Evolutionary conservation across 805 yeast genomes (phyloP).

Genomic region (Candida easanensis): DNA sequence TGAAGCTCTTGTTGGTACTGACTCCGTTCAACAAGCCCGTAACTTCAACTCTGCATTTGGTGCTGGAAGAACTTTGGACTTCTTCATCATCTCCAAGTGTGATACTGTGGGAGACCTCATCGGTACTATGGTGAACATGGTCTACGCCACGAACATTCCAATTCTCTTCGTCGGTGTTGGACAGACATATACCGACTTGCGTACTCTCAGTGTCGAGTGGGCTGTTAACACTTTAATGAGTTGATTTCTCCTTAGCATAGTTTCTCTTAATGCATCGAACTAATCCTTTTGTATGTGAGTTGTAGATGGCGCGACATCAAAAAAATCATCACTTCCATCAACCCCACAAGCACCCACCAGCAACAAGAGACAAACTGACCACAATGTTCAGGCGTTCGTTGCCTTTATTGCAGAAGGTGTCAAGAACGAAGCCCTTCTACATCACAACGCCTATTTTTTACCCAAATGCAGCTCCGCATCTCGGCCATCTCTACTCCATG

Average conservation of each 20-base stretch:
- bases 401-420: conserved; percentile 6
- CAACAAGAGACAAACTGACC: background rate
- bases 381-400: conserved; percentile 10
- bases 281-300: no score
- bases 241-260: no score
- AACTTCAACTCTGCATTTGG: conserved; percentile 95
- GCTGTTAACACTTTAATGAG: conserved; percentile 84
- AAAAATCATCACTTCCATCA: no score
- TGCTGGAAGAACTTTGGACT: conserved; percentile 72
- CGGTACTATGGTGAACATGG: conserved; percentile 97
- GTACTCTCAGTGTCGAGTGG: conserved; percentile 87
- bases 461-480: conserved; percentile 92
- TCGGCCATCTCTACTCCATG: conserved; percentile 92
- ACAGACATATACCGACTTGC: conserved; percentile 91
- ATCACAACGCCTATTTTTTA: conserved; percentile 93
- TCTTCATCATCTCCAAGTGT: conserved; percentile 89
- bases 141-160: conserved; percentile 92
- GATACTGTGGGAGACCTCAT: conserved; percentile 97
- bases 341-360: no score
- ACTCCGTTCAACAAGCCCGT: conserved; percentile 91
- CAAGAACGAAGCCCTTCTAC: conserved; percentile 30
- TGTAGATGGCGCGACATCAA: no score
- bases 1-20: conserved; percentile 96
- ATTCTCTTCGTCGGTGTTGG: conserved; percentile 95
- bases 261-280: no score